Base-by-base conservation (phyloP, 768 basidiomycete genomes). In the Macrolepiota albuminosa region DNA sequence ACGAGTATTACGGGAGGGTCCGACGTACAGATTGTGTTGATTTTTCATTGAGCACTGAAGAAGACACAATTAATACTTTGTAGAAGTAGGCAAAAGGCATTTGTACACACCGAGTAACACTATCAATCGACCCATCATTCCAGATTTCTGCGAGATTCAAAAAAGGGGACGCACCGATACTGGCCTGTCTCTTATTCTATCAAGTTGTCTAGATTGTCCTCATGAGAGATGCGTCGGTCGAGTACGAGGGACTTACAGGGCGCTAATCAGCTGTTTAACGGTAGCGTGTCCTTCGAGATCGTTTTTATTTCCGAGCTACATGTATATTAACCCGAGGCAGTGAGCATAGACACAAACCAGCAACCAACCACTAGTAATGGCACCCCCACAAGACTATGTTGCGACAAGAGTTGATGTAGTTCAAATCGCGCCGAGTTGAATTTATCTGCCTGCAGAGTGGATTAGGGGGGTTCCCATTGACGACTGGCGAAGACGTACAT, bases 1-100 rank as follows among this genome's bases (percentile, higher is more conserved):
- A 3, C 40, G 33, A 50, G 48, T 51, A 34, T 40, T 11, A n/a
- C 6, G n/a, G 24, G 26, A 40, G 21, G 47, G 56, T 21, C 31
- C 31, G 37, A 71, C 89, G 57, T 65, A 91, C 88, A 97, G 76
- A 70, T 97, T 97, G 72, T 97, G 93, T 72, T 92, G 90, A 68
- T 87, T 95, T 73, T 95, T 95, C 89, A 96, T 95, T 2, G 93
- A 97, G 71, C 94, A 96, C 95, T 97, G 66, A 21, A 43, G 0
- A 51, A 49, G 26, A 51, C 54, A 40, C 54, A 31, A 52, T 50
- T 37, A 47, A 56, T 26, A 29, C 62, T 46, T 58, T 61, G 26
- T 16, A 48, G 5, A 39, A 36, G 18, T 7, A 26, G 46, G 13
- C n/a, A 6, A 47, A 13, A 53, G 26, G 21, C 1, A 33, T 43